Evolutionary conservation across 2,329 filamentous ascomycete species (phyloP), one percentile per base, ranked within the genome.

Genomic region (Byssochlamys sp.): DNA sequence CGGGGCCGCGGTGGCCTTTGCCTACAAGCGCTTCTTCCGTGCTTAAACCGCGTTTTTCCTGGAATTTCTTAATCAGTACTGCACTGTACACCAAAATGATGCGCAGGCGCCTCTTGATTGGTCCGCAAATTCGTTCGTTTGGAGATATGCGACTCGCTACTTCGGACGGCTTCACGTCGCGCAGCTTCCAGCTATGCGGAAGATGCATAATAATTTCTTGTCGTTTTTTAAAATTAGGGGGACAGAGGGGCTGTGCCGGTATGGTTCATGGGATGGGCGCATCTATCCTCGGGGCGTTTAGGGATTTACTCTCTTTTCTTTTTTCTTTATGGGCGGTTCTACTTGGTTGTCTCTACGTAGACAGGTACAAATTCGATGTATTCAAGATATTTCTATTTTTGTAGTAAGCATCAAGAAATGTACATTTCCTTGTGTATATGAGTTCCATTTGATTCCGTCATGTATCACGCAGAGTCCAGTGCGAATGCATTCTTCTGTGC

Each of bases 1-100:
- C 29, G 74, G 73, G n/a, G 63, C 75, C 25, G 72, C 69, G 28
- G 73, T 71, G 5, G 71, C 69, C 27, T 69, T 75, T 61, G 69
- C 67, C 35, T 75, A 71, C 64, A 75, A 74, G 65, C 70, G 72
- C 26, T 33, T 55, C 54, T 65, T 62, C 35, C 66, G 67, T 52
- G 26, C 29, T 35, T 58, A n/a, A 33, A 45, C 57, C 56, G 58
- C 58, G 48, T 50, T 48, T 56, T 53, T 56, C 48, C 52, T 56
- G 57, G 53, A 59, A 49, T 31, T 50, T 59, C 57, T 51, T 51
- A 10, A 51, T 51, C 49, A 49, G 45, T 31, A 31, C 29, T 45
- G 12, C 19, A 45, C 39, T 45, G 12, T 45, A 45, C 39, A 45
- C 39, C 39, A 45, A 45, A 45, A 45, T 45, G 57, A 55, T 56